A percentile compares a stretch with the other conserved stretches of the same genome.
Conservation (phyloP, 2,329 filamentous ascomycete species). For the Verticillium nonalfalfae region DNA sequence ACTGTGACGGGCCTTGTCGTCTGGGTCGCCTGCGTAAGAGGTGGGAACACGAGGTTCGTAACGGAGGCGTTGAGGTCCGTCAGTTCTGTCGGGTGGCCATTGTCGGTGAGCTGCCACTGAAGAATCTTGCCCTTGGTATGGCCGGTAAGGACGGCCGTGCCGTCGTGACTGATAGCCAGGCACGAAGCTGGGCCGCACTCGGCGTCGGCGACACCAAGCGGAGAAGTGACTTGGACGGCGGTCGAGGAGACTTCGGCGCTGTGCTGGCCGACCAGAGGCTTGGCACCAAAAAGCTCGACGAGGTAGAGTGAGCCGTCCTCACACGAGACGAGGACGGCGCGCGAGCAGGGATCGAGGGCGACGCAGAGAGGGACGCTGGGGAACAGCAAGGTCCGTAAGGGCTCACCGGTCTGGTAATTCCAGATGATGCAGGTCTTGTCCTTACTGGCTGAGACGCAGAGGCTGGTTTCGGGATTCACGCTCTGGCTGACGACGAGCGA, state of each 20-base stretch:
- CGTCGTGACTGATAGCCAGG: slow-evolving; percentile 74
- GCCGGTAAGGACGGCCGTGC: slow-evolving; percentile 71
- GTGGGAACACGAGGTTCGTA: slow-evolving; percentile 72
- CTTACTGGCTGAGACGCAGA: slow-evolving; percentile 76
- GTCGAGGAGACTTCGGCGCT: slow-evolving; percentile 48
- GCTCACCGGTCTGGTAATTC: slow-evolving; percentile 77
- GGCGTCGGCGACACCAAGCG: slow-evolving; percentile 50
- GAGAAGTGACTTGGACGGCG: slow-evolving; percentile 47
- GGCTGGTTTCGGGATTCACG: slow-evolving; percentile 61
- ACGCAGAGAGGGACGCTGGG: slow-evolving; percentile 66
- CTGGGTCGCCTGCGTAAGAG: slow-evolving; percentile 46
- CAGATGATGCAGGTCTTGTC: slow-evolving; percentile 89
- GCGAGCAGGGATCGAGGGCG: slow-evolving; percentile 73
- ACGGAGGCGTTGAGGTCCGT: slow-evolving; percentile 73
- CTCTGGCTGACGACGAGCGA: slow-evolving; percentile 59
- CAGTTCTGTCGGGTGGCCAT: slow-evolving; percentile 60
- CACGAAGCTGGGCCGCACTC: slow-evolving; percentile 63
- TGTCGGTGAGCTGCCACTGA: slow-evolving; percentile 72
- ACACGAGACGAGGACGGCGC: slow-evolving; percentile 75
- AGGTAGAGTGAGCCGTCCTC: slow-evolving; percentile 76
- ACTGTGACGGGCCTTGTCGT: slow-evolving; percentile 52
- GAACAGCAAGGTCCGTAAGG: slow-evolving; percentile 77
- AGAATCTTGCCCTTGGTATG: slow-evolving; percentile 74
- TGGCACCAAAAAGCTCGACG: slow-evolving; percentile 62
- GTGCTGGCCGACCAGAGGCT: slow-evolving; percentile 47